A percentile compares a stretch with the other conserved stretches of the same genome.
phyloP scores from a whole-genome alignment of 1,284 basidiomycete genomes.

The Cutaneotrichosporon dermatis region DNA sequence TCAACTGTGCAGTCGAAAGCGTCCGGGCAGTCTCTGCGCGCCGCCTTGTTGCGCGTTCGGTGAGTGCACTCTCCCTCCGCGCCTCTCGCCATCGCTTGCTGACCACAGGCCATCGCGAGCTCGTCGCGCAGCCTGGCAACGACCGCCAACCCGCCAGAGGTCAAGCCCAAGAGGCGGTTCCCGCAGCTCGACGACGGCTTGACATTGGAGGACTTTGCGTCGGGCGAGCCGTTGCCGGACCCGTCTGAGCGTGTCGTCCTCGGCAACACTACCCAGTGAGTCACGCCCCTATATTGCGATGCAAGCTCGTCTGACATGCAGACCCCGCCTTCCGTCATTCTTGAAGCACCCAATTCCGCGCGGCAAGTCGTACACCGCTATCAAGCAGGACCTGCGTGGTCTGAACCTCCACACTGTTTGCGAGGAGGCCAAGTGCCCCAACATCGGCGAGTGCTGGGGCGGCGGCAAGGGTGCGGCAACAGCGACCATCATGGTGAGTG shows the following conservation, averaged over 20 bases:
- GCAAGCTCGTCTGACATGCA: constrained; percentile 40
- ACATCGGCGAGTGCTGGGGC: constrained; percentile 99
- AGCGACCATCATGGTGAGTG: constrained; percentile 87
- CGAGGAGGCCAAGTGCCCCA: constrained; percentile 97
- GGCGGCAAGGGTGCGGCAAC: constrained; percentile 84
- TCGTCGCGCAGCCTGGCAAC: constrained; percentile 31
- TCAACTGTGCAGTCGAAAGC: constrained; percentile 6
- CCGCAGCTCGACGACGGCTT: constrained; percentile 64
- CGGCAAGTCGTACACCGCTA: constrained; percentile 80
- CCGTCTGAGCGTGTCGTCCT: constrained; percentile 62
- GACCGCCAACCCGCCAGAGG: constrained; percentile 18
- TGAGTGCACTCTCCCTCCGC: constrained; percentile 1
- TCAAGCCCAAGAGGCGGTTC: constrained; percentile 23
- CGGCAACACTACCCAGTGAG: constrained; percentile 71
- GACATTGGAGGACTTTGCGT: constrained; percentile 78
- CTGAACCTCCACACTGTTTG: constrained; percentile 93
- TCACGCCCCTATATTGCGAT: constrained; percentile 9
- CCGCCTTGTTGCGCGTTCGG: constrained; percentile 5
- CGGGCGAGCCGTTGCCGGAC: constrained; percentile 53
- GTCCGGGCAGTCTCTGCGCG: constrained; percentile 5
- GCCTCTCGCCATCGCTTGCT: not conserved
- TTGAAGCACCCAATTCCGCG: constrained; percentile 92
- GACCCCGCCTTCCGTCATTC: constrained; percentile 83
- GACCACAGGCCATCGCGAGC: constrained; percentile 11
- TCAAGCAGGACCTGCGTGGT: constrained; percentile 92